These are phyloP conservation scores for Picea glauca DNA, from an alignment of 75 land plant species.

Conservation along the genomic window DNA sequence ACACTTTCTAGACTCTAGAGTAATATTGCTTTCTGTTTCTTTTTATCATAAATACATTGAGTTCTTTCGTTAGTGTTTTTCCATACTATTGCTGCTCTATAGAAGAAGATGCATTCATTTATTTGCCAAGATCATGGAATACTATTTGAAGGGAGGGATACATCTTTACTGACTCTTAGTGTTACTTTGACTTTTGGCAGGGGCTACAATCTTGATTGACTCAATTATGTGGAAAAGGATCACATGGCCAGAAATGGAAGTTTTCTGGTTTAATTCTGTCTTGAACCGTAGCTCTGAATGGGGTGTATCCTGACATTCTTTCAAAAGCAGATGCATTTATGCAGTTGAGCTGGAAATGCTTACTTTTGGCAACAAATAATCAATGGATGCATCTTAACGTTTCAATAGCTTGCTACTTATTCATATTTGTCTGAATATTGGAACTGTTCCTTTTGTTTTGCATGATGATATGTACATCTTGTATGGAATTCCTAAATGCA, in stretches of 20 bases:
- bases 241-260: slow-evolving; percentile 93
- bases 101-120: not conserved
- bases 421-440: not conserved
- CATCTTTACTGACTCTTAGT: not conserved
- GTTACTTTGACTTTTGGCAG: slow-evolving; percentile 32
- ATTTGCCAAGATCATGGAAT: not conserved
- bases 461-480: not conserved
- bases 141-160: not conserved
- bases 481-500: too few relatives aligned
- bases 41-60: not conserved
- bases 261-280: slow-evolving; percentile 96
- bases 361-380: not conserved
- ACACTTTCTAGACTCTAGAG: slow-evolving; percentile 2
- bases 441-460: not conserved
- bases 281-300: slow-evolving; percentile 95
- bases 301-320: slow-evolving; percentile 83
- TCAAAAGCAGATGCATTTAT: not conserved
- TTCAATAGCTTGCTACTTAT: not conserved
- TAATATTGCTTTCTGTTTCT: not conserved
- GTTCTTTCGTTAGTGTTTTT: not conserved
- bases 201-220: slow-evolving; percentile 60
- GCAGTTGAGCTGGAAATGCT: not conserved
- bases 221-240: slow-evolving; percentile 80
- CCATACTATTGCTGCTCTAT: not conserved
- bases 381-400: not conserved